phyloP scores from a whole-genome alignment of 2,329 filamentous ascomycete genomes.

The Claviceps purpurea region DNA sequence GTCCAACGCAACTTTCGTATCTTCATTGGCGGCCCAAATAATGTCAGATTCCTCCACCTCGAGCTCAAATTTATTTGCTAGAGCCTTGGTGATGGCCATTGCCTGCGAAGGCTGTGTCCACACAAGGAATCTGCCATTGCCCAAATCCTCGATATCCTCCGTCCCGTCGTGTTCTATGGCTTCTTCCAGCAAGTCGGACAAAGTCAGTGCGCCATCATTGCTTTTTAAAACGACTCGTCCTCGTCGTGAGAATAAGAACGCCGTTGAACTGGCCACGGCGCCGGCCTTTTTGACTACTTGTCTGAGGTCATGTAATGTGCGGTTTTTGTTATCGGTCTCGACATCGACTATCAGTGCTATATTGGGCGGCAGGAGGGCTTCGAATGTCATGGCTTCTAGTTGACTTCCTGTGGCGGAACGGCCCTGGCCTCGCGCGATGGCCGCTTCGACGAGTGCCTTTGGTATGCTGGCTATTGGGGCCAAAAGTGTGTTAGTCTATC shows the following conservation, averaged over 20 bases:
- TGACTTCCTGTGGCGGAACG: conserved; percentile 58
- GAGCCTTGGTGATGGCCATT: conserved; percentile 23
- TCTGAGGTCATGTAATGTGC: conserved; percentile 61
- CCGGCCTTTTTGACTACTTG: conserved; percentile 56
- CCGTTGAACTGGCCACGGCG: conserved; percentile 58
- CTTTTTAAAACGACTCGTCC: conserved; percentile 59
- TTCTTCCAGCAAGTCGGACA: conserved; percentile 66
- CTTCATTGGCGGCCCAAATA: conserved; percentile 71
- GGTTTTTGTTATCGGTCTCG: conserved; percentile 68
- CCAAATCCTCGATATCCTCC: conserved; percentile 55
- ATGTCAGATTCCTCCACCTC: conserved; percentile 66
- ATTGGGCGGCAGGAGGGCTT: conserved; percentile 65
- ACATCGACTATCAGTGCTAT: conserved; percentile 73
- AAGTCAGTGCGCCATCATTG: conserved; percentile 33
- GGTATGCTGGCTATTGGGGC: conserved; percentile 52
- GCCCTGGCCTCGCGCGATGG: conserved; percentile 81
- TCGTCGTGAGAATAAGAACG: conserved; percentile 73
- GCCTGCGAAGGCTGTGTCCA: conserved; percentile 24
- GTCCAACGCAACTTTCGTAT: conserved; percentile 55
- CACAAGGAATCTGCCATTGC: conserved; percentile 56
- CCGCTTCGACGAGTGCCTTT: conserved; percentile 70
- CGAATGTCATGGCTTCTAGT: conserved; percentile 66
- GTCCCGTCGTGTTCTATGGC: conserved; percentile 71
- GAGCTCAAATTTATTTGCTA: conserved; percentile 51
- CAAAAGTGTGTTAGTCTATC: background rate